These are phyloP conservation scores for Pseudogymnoascus verrucosus DNA, from an alignment of 2,329 filamentous ascomycete species.

Conservation along the genomic window DNA sequence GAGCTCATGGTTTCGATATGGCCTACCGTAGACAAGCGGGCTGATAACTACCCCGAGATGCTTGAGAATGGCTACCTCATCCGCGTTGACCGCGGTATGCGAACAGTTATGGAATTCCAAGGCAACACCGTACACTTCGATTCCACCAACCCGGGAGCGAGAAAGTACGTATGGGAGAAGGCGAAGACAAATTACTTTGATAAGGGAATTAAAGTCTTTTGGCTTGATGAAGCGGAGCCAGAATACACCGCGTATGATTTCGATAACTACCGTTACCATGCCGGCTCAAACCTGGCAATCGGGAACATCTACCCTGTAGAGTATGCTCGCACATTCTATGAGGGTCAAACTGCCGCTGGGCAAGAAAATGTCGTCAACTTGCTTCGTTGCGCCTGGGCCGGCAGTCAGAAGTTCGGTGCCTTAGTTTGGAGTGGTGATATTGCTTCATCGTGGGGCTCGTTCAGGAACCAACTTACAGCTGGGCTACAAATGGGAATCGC, in stretches of 20 bases:
- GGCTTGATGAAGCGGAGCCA: constrained; percentile 63
- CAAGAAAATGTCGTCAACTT: constrained; percentile 53
- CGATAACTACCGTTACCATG: constrained; percentile 55
- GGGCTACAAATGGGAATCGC: constrained; percentile 59
- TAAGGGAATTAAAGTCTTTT: constrained; percentile 56
- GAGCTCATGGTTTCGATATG: constrained; percentile 64
- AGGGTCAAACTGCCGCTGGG: constrained; percentile 42
- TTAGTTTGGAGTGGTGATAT: constrained; percentile 63
- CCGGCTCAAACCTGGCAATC: constrained; percentile 44
- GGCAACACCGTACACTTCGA: constrained; percentile 55
- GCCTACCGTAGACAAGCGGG: constrained; percentile 54
- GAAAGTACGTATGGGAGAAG: constrained; percentile 51
- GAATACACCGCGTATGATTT: constrained; percentile 60
- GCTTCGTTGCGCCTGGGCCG: constrained; percentile 47
- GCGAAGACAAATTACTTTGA: constrained; percentile 52
- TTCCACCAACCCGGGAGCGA: constrained; percentile 52
- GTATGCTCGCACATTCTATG: constrained; percentile 52
- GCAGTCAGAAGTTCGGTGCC: constrained; percentile 55
- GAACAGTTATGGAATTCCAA: constrained; percentile 50
- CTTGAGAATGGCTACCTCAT: constrained; percentile 52
- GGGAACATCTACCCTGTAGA: constrained; percentile 54
- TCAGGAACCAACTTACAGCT: constrained; percentile 53
- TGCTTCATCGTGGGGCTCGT: constrained; percentile 52
- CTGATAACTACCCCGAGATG: constrained; percentile 56
- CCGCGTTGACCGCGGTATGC: constrained; percentile 50